Conservation (phyloP, 1,139 yeast species). For the Protomyces lactucae-debilis region DNA sequence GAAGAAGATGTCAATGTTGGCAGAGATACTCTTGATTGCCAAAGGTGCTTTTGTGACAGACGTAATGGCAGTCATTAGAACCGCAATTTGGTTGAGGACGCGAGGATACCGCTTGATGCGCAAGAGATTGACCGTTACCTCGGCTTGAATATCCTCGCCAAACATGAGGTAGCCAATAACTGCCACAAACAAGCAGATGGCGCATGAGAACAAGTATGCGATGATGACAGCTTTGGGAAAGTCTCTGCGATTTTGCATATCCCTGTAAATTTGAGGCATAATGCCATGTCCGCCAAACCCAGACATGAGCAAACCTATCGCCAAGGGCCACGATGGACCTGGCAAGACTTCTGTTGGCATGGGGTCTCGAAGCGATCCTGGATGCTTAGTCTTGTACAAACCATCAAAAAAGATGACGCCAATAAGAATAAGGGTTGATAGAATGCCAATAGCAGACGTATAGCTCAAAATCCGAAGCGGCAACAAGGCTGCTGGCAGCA, state of each 20-base stretch:
- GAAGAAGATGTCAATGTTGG: constrained; percentile 54
- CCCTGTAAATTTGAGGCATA: constrained; percentile 72
- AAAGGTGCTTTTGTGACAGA: constrained; percentile 87
- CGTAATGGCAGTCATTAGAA: constrained; percentile 67
- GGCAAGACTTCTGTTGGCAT: constrained; percentile 55
- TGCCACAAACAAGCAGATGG: constrained; percentile 72
- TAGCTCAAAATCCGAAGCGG: constrained; percentile 70
- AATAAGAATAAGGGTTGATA: constrained; percentile 63
- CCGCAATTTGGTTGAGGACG: constrained; percentile 58
- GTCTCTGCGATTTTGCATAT: constrained; percentile 70
- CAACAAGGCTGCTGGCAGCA: constrained; percentile 60
- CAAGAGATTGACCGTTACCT: constrained; percentile 72
- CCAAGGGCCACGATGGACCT: constrained; percentile 44
- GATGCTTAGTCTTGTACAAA: constrained; percentile 48
- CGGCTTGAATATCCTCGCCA: constrained; percentile 72
- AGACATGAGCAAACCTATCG: constrained; percentile 74
- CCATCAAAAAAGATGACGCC: constrained; percentile 60
- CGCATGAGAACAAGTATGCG: constrained; percentile 61
- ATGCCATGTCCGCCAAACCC: constrained; percentile 94
- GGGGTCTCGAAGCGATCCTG: constrained; percentile 64
- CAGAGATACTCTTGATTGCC: constrained; percentile 77
- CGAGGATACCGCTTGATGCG: constrained; percentile 67
- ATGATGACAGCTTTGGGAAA: constrained; percentile 50
- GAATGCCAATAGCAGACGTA: constrained; percentile 67
- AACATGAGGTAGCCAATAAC: constrained; percentile 82